These are phyloP conservation scores for Trametes cingulata DNA, from an alignment of 768 basidiomycete species.

Conservation along the genomic window DNA sequence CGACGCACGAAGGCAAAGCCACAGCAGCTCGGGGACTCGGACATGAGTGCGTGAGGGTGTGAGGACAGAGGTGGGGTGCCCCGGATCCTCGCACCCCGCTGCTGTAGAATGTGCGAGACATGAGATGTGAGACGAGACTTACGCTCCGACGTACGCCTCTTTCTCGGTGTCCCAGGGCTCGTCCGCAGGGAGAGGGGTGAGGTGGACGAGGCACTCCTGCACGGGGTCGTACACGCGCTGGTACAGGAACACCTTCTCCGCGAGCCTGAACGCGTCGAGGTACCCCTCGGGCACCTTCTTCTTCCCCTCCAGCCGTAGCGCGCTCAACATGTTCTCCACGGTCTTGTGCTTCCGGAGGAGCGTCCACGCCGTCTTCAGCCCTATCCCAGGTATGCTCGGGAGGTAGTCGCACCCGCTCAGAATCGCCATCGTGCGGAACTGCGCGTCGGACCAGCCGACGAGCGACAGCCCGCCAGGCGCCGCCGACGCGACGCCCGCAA, in stretches of 20 bases:
- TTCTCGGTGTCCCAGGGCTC: slow-evolving; percentile 54
- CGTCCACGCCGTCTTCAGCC: slow-evolving; percentile 88
- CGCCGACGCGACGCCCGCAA: slow-evolving; percentile 54
- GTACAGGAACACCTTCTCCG: slow-evolving; percentile 91
- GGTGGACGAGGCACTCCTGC: slow-evolving; percentile 61
- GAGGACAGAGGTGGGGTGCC: too few relatives aligned
- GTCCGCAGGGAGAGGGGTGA: slow-evolving; percentile 60
- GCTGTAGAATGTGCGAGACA: neutral
- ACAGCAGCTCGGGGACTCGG: too few relatives aligned
- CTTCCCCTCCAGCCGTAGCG: slow-evolving; percentile 79
- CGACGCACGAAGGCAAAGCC: slow-evolving; percentile 1
- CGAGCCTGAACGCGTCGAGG: slow-evolving; percentile 69
- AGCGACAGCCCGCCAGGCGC: slow-evolving; percentile 68
- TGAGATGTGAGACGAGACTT: too few relatives aligned
- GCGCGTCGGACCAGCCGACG: slow-evolving; percentile 83
- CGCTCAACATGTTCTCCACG: slow-evolving; percentile 78
- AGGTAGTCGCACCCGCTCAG: slow-evolving; percentile 93
- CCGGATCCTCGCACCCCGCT: too few relatives aligned
- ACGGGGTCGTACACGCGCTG: slow-evolving; percentile 89
- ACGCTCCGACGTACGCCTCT: slow-evolving; percentile 79
- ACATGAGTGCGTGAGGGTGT: too few relatives aligned
- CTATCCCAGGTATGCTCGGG: slow-evolving; percentile 86
- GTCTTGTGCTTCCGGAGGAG: slow-evolving; percentile 85
- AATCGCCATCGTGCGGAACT: slow-evolving; percentile 94
- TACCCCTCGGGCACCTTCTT: slow-evolving; percentile 79